Evolutionary conservation across 2,329 filamentous ascomycete genomes (phyloP), one percentile per base, ranked within the genome.

Genomic region (Colletotrichum karsti): DNA sequence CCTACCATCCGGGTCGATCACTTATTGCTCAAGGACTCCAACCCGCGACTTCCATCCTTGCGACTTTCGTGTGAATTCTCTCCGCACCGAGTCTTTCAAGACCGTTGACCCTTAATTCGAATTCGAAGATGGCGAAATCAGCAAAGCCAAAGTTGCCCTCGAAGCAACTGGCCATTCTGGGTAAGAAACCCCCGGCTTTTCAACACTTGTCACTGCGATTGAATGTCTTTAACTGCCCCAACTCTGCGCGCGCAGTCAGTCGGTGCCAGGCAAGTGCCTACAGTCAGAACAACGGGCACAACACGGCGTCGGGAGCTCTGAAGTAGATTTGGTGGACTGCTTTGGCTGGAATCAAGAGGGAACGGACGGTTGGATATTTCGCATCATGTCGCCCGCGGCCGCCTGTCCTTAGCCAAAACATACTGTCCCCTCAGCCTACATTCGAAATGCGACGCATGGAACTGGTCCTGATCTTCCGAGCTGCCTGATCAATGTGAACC

Each of bases 81-180:
- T 60, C 33, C 15, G 15, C 44, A 28, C 18, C 22, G 13, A n/a
- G 15, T 9, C n/a, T 33, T 8, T 42, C 35, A 18, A 28, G 7
- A 8, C 7, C 6, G 5, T 7, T 39, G 12, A n/a, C 30, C 9
- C 24, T 53, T 15, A n/a, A 7, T 35, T 15, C 33, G n/a, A 39
- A 73, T 71, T 57, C 60, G 48, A 69, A 59, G 46, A 65, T 74
- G 72, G 13, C 63, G 44, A 71, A 69, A 59, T 71, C 73, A 65
- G 72, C 72, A 62, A 79, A 77, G 70, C 87, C 89, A 26, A 92
- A 90, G 83, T 85, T 96, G 84, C 93, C 93, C 1, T 84, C 88
- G 44, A 88, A 90, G 85, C 93, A 97, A 82, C 84, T 97, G 75
- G 82, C 90, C 46, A 94, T 97, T 76, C 82, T 97, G 71, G 90